Evolutionary conservation across 768 basidiomycete genomes (phyloP).

Genomic region (Auricularia sp.): DNA sequence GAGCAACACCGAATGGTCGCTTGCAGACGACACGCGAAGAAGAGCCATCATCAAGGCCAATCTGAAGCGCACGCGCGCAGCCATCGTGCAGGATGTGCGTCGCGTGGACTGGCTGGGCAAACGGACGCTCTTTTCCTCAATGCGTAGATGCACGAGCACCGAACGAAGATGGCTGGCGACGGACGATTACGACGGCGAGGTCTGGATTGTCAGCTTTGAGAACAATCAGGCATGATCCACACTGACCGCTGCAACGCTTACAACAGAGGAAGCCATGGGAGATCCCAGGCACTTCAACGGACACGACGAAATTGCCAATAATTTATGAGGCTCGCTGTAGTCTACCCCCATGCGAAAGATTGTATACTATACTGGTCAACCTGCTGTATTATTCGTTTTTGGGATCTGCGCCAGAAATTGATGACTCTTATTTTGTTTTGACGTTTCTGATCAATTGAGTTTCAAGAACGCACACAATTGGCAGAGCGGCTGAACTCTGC

Average conservation of each 20-base stretch:
- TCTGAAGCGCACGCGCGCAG: constrained; percentile 6
- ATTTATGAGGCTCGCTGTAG: not conserved
- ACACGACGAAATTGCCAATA: not conserved
- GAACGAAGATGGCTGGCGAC: not conserved
- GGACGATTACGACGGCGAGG: constrained; percentile 1
- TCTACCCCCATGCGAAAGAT: not conserved
- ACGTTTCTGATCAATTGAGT: not conserved
- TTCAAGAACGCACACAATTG: not conserved
- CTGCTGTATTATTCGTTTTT: not conserved
- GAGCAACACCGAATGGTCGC: constrained; percentile 1
- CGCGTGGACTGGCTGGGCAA: constrained; percentile 60
- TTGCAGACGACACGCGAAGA: constrained; percentile 33
- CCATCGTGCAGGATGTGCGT: constrained; percentile 22
- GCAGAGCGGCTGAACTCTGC: not conserved
- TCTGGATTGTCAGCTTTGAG: not conserved
- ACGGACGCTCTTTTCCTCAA: constrained; percentile 33
- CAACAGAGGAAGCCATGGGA: not conserved
- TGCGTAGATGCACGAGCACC: not conserved
- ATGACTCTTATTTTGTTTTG: not conserved
- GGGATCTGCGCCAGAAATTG: not conserved
- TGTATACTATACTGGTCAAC: not conserved
- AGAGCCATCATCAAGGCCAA: constrained; percentile 14
- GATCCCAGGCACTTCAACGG: not conserved
- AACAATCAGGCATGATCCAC: not conserved
- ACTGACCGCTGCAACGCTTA: not conserved